A percentile compares a stretch with the other conserved stretches of the same genome.
These are phyloP conservation scores for Eucalyptus regnans DNA, from an alignment of 345 rosid species.

Conservation along the genomic window DNA sequence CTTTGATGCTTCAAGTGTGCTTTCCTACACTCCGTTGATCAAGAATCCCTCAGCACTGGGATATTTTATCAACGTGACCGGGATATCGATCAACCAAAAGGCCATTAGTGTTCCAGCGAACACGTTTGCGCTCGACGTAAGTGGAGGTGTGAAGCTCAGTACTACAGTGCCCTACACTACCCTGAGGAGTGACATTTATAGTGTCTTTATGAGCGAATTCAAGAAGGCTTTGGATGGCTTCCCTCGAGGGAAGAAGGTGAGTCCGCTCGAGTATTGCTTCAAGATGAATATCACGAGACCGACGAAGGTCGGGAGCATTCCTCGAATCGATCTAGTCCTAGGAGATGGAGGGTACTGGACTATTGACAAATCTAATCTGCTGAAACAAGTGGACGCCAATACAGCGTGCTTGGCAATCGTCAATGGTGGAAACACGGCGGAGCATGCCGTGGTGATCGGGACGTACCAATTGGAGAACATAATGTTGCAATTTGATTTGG, in stretches of 20 bases:
- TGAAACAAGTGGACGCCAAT: background rate
- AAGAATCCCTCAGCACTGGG: background rate
- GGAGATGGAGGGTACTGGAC: background rate
- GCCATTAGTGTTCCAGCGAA: background rate
- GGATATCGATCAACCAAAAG: background rate
- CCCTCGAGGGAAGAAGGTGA: background rate
- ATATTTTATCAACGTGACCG: background rate
- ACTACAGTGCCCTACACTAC: background rate
- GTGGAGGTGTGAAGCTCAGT: background rate
- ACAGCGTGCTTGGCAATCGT: background rate
- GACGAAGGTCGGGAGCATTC: background rate
- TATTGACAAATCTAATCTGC: background rate
- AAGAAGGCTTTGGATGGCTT: background rate
- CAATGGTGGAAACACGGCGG: background rate
- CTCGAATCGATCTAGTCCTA: background rate
- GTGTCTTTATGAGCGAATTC: background rate
- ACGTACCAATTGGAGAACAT: slow-evolving; percentile 20
- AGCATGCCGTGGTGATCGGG: slow-evolving; percentile 14
- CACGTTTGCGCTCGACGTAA: background rate
- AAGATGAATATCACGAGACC: background rate
- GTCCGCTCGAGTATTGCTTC: background rate
- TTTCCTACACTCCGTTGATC: background rate
- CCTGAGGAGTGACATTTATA: background rate
- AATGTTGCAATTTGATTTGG: slow-evolving; percentile 14
- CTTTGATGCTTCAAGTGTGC: background rate